Evolutionary conservation across 129 eudicot genomes (phyloP).

Genomic region (Flaveria linearis): DNA sequence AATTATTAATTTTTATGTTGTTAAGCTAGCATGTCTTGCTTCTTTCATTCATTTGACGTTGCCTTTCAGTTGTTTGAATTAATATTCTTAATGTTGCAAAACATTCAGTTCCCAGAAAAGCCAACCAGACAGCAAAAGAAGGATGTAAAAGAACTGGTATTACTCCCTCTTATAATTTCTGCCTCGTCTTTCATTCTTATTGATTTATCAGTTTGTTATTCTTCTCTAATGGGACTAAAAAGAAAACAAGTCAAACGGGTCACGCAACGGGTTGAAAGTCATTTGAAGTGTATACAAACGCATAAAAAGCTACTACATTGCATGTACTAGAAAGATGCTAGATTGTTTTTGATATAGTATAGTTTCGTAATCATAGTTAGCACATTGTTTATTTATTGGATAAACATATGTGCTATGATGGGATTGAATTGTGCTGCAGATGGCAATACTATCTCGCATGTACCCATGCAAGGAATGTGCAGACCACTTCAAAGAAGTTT

Average conservation of each 20-base stretch:
- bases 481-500: slow-evolving; percentile 96
- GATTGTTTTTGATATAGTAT: neutral
- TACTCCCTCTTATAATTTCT: slow-evolving; percentile 19
- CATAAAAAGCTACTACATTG: neutral
- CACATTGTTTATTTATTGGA: neutral
- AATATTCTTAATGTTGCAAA: neutral
- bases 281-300: neutral
- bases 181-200: slow-evolving; percentile 13
- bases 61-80: slow-evolving; percentile 10
- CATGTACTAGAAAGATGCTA: neutral
- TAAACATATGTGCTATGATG: neutral
- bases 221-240: neutral
- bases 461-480: slow-evolving; percentile 99
- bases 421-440: slow-evolving; percentile 47
- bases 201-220: neutral
- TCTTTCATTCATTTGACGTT: neutral
- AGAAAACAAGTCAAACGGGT: neutral
- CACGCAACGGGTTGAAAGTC: neutral
- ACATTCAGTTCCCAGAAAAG: slow-evolving; percentile 78
- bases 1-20: neutral
- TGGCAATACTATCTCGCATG: slow-evolving; percentile 92
- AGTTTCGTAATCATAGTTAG: neutral
- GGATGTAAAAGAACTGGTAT: slow-evolving; percentile 97
- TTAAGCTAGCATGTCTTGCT: slow-evolving; percentile 15
- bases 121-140: slow-evolving; percentile 97